These are phyloP conservation scores for Spathaspora passalidarum DNA, from an alignment of 805 yeast genomes.

Conservation along the genomic window DNA sequence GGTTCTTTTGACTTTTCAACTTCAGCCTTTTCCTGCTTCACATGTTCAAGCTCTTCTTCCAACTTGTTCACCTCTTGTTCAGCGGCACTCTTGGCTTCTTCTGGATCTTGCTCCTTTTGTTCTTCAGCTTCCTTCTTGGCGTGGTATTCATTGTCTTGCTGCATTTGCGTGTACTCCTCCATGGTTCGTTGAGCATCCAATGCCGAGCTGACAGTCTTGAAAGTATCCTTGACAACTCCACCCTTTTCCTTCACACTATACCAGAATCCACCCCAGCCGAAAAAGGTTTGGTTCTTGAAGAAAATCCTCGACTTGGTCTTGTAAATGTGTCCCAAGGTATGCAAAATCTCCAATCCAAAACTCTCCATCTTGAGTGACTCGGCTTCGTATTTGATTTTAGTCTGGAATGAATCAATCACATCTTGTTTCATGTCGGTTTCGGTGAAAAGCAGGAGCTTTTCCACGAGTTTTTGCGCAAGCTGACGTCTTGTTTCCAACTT, in stretches of 20 bases:
- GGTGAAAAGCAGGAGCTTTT: conserved; percentile 41
- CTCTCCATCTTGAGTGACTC: conserved; percentile 79
- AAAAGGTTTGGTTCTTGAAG: conserved; percentile 58
- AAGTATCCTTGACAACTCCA: conserved; percentile 68
- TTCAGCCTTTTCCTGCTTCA: conserved; percentile 10
- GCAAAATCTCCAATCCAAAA: conserved; percentile 79
- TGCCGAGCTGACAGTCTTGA: conserved; percentile 68
- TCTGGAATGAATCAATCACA: conserved; percentile 49
- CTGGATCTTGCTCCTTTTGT: conserved; percentile 18
- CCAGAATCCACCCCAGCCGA: conserved; percentile 68
- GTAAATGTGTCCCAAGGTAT: conserved; percentile 70
- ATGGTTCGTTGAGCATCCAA: conserved; percentile 76
- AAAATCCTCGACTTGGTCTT: conserved; percentile 62
- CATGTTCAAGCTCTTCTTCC: conserved; percentile 16
- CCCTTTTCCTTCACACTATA: conserved; percentile 72
- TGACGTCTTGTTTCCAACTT: conserved; percentile 63
- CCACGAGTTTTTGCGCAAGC: conserved; percentile 54
- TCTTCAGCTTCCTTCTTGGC: conserved; percentile 34
- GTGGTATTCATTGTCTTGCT: conserved; percentile 50
- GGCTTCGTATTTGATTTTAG: conserved; percentile 75
- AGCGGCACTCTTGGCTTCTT: conserved; percentile 13
- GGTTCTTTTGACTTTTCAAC: conserved; percentile 8
- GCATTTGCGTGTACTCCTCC: conserved; percentile 69
- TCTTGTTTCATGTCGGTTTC: conserved; percentile 45
- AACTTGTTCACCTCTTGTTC: conserved; percentile 19